A percentile compares a stretch with the other conserved stretches of the same genome.
These are phyloP conservation scores for Rhizoclosmatium globosum DNA, from an alignment of 192 early-diverging fungal genomes.

Conservation along the genomic window DNA sequence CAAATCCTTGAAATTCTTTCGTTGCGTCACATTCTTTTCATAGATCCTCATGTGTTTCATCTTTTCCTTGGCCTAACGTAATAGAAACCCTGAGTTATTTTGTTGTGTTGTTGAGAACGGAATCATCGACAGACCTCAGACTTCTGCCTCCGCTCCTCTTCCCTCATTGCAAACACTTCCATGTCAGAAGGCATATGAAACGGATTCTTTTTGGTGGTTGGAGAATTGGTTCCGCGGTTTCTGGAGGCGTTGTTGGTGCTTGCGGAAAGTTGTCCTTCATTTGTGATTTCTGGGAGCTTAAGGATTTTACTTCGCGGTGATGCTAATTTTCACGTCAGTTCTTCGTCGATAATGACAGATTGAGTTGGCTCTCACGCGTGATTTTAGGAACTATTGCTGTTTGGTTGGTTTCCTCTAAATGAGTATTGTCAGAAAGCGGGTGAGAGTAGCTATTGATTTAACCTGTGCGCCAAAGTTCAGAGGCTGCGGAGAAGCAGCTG, in stretches of 20 bases:
- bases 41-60: slow-evolving; percentile 55
- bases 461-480: neutral
- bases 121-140: slow-evolving; percentile 39
- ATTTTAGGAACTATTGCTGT: neutral
- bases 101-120: neutral
- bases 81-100: neutral
- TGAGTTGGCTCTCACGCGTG: neutral
- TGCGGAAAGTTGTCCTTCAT: slow-evolving; percentile 21
- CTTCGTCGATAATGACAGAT: neutral
- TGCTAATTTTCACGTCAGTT: slow-evolving; percentile 28
- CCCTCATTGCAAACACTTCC: slow-evolving; percentile 63
- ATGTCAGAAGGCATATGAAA: slow-evolving; percentile 65
- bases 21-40: slow-evolving; percentile 55
- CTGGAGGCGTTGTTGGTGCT: neutral
- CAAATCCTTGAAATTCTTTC: slow-evolving; percentile 63
- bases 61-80: slow-evolving; percentile 49
- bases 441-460: neutral
- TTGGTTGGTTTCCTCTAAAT: neutral
- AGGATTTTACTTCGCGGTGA: slow-evolving; percentile 55
- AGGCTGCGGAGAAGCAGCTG: neutral
- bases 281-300: slow-evolving; percentile 58
- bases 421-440: neutral
- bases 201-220: slow-evolving; percentile 44
- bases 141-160: slow-evolving; percentile 55
- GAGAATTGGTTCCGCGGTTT: neutral